Evolutionary conservation across 345 rosid genomes (phyloP).

Genomic region (Odontarrhena argentea): DNA sequence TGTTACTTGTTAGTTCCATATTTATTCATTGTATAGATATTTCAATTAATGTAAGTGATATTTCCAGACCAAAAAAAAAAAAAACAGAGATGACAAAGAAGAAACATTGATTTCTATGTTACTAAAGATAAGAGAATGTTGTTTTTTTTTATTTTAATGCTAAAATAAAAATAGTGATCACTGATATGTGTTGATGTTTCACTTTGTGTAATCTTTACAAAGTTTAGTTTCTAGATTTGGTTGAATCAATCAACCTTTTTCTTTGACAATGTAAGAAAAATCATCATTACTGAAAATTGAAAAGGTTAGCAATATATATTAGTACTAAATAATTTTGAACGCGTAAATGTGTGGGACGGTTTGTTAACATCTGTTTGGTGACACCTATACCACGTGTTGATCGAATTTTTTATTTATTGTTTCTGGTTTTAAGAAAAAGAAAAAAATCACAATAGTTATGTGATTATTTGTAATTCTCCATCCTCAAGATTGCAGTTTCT

Average conservation of each 20-base stretch:
- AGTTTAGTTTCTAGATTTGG: not conserved
- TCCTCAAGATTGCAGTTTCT: too few relatives aligned
- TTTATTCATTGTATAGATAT: not conserved
- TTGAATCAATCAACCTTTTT: not conserved
- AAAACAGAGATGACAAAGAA: not conserved
- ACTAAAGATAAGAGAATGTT: not conserved
- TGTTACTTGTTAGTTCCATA: conserved; percentile 25
- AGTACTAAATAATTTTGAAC: not conserved
- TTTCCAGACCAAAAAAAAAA: not conserved
- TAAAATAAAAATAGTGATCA: not conserved
- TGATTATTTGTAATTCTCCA: too few relatives aligned
- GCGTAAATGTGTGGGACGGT: conserved; percentile 27
- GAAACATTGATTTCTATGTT: not conserved
- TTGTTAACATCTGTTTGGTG: conserved; percentile 12
- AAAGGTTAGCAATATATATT: too few relatives aligned
- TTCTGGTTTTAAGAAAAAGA: too few relatives aligned
- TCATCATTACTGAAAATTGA: not conserved
- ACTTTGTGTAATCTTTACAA: not conserved
- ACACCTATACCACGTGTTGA: conserved; percentile 24
- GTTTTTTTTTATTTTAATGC: not conserved
- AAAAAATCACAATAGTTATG: too few relatives aligned
- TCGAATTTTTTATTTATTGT: too few relatives aligned
- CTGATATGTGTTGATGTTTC: not conserved
- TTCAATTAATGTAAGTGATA: not conserved
- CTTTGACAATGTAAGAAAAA: not conserved